Conservation (phyloP, 306 rosid genomes). For the Inga laurina region DNA sequence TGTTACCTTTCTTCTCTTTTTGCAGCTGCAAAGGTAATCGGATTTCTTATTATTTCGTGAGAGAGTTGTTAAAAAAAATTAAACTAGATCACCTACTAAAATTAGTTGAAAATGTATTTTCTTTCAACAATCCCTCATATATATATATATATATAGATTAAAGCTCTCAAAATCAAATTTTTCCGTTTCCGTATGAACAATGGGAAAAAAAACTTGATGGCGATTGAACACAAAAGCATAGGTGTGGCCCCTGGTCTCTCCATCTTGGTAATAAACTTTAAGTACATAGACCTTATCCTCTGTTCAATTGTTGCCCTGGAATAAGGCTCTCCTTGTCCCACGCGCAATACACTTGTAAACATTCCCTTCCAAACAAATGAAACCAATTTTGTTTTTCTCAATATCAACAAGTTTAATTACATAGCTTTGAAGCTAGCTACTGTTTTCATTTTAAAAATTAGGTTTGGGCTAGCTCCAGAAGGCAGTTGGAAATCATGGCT, state of each 20-base stretch:
- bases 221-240: neutral
- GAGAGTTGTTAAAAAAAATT: no score
- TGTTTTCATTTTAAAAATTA: neutral
- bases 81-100: neutral
- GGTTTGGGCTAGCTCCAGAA: neutral
- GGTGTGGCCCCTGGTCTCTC: neutral
- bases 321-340: slow-evolving; percentile 19
- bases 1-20: neutral
- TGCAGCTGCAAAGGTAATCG: neutral
- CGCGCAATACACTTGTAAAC: neutral
- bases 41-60: neutral
- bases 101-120: neutral
- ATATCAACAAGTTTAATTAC: neutral
- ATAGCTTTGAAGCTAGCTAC: neutral
- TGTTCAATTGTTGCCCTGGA: slow-evolving; percentile 1
- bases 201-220: neutral
- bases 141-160: no score
- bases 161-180: neutral
- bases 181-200: neutral
- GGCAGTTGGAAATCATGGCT: neutral
- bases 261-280: neutral
- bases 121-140: neutral
- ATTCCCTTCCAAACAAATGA: slow-evolving; percentile 9
- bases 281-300: neutral
- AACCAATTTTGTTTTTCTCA: neutral